A percentile compares a stretch with the other conserved stretches of the same genome.
Conservation (phyloP, 345 rosid species). For the Salix udensis region DNA sequence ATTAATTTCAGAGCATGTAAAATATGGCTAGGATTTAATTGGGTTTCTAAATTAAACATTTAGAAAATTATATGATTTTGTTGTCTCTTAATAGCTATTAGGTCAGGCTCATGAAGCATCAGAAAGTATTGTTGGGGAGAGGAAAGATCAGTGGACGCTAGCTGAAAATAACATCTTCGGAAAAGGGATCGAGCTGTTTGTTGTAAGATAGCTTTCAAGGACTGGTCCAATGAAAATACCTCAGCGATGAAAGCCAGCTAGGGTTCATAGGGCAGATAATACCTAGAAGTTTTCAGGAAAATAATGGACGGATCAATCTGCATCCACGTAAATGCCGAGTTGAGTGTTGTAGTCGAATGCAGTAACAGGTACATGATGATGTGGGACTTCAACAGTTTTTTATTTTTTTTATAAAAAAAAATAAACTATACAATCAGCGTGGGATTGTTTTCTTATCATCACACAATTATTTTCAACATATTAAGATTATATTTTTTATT, state of each 20-base stretch:
- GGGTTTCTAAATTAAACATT: neutral
- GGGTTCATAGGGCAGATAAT: neutral
- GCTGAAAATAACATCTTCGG: neutral
- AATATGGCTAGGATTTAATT: neutral
- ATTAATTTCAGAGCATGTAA: neutral
- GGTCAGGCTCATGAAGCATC: neutral
- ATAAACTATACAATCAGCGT: too few relatives aligned
- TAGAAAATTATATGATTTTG: neutral
- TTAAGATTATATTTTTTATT: too few relatives aligned
- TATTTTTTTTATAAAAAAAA: too few relatives aligned
- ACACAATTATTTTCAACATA: too few relatives aligned
- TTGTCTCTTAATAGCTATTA: neutral
- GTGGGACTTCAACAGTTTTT: neutral
- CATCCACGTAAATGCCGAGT: conserved; percentile 12
- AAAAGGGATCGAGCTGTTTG: conserved; percentile 9
- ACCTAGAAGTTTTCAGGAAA: neutral
- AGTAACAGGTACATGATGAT: neutral
- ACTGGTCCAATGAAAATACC: neutral
- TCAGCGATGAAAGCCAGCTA: neutral
- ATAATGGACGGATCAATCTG: conserved; percentile 1
- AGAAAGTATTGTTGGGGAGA: neutral
- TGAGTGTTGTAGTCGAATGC: neutral
- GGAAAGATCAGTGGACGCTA: neutral
- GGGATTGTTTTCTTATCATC: too few relatives aligned
- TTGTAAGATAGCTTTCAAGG: conserved; percentile 29